phyloP scores from a whole-genome alignment of 2,329 filamentous ascomycete genomes.

The Lasiodiplodia theobromae region DNA sequence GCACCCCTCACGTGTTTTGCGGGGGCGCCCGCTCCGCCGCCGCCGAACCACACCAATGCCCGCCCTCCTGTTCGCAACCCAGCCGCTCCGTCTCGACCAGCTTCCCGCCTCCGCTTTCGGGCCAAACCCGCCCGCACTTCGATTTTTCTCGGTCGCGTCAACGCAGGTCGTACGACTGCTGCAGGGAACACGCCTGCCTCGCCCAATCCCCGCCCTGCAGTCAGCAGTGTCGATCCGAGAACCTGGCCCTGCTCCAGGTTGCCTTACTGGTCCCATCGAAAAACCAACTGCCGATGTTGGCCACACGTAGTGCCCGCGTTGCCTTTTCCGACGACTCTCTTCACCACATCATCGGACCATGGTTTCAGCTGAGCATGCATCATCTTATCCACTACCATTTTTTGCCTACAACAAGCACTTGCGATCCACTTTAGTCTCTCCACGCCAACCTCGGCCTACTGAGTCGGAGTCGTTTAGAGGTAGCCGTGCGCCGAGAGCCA shows the following conservation, averaged over 20 bases:
- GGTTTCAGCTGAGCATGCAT: background rate
- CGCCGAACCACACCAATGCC: slow-evolving; percentile 9
- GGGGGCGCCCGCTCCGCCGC: slow-evolving; percentile 13
- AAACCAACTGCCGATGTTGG: slow-evolving; percentile 7
- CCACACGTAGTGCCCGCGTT: background rate
- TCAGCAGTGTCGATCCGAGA: slow-evolving; percentile 3
- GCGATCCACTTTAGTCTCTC: slow-evolving; percentile 24
- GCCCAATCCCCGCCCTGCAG: background rate
- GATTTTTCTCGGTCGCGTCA: background rate
- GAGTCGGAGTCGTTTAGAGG: slow-evolving; percentile 20
- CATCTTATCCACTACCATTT: slow-evolving; percentile 3
- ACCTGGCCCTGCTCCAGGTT: background rate
- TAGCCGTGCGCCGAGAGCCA: slow-evolving; percentile 76
- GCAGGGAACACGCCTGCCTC: background rate
- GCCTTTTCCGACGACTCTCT: background rate
- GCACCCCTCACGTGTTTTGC: slow-evolving; percentile 23
- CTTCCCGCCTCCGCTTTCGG: slow-evolving; percentile 15
- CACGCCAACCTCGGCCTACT: slow-evolving; percentile 11
- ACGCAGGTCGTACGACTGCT: slow-evolving; percentile 10
- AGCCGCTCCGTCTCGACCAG: background rate
- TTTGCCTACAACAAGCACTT: background rate
- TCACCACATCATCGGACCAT: slow-evolving; percentile 11
- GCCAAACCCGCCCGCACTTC: background rate
- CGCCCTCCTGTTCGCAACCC: slow-evolving; percentile 17
- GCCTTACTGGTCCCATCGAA: background rate